phyloP scores from a whole-genome alignment of 2,329 filamentous ascomycete species.

The Talaromyces marneffei region DNA sequence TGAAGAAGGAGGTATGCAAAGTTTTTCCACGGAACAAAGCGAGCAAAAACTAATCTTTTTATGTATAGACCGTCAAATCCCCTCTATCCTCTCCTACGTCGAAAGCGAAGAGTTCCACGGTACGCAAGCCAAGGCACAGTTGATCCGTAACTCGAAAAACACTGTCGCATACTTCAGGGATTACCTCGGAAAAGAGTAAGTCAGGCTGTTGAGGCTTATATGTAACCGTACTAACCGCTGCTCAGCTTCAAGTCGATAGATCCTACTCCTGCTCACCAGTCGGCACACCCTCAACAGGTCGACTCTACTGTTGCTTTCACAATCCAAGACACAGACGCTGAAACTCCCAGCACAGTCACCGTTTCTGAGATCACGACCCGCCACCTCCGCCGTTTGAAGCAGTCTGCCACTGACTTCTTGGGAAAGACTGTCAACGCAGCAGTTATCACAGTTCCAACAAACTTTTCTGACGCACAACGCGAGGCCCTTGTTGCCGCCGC shows the following conservation, averaged over 20 bases:
- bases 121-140: conserved; percentile 87
- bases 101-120: conserved; percentile 96
- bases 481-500: conserved; percentile 72
- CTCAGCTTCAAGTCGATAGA: conserved; percentile 85
- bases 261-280: conserved; percentile 87
- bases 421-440: conserved; percentile 92
- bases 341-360: conserved; percentile 62
- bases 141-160: conserved; percentile 87
- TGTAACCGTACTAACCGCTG: conserved; percentile 13
- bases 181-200: conserved; percentile 85
- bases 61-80: conserved; percentile 85
- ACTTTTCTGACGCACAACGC: conserved; percentile 84
- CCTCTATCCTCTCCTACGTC: conserved; percentile 87
- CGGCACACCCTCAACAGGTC: conserved; percentile 76
- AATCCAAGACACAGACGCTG: conserved; percentile 67
- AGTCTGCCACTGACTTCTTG: conserved; percentile 83
- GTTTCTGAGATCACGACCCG: conserved; percentile 78
- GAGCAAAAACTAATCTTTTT: background rate
- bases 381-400: conserved; percentile 73
- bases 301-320: conserved; percentile 71
- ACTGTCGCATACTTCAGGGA: conserved; percentile 95
- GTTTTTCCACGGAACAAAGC: background rate
- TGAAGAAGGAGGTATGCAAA: conserved; percentile 78
- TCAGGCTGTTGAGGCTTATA: background rate
- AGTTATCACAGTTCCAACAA: conserved; percentile 88